Conservation (phyloP, 1,284 basidiomycete species). For the Boletellus sp. region DNA sequence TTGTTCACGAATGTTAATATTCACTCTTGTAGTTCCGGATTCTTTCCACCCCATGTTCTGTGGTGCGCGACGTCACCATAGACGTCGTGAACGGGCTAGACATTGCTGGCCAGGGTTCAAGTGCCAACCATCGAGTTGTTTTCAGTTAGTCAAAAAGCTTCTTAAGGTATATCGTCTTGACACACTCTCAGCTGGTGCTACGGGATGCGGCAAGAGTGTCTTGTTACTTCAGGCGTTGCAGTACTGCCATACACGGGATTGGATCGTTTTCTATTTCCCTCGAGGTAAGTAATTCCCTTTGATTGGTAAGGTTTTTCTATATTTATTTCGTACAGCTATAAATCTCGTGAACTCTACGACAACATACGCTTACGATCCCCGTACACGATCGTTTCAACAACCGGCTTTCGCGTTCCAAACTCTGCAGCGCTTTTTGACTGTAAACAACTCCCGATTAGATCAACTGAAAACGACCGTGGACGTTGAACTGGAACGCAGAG, state of each 20-base stretch:
- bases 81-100: constrained; percentile 50
- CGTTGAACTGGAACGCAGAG: constrained; percentile 45
- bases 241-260: constrained; percentile 67
- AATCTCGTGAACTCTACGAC: constrained; percentile 80
- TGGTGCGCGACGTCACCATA: constrained; percentile 64
- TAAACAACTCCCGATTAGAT: constrained; percentile 47
- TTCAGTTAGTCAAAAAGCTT: constrained; percentile 47
- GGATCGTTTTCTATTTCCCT: constrained; percentile 90
- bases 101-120: constrained; percentile 42
- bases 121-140: constrained; percentile 48
- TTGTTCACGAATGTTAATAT: neutral
- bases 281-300: constrained; percentile 47
- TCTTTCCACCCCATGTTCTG: constrained; percentile 59
- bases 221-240: constrained; percentile 79
- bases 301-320: neutral
- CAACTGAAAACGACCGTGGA: constrained; percentile 40
- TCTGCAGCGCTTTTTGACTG: constrained; percentile 54
- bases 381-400: constrained; percentile 79
- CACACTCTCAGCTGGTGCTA: constrained; percentile 56
- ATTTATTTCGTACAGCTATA: constrained; percentile 42
- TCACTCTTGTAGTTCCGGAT: constrained; percentile 54
- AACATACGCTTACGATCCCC: constrained; percentile 70
- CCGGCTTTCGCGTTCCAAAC: constrained; percentile 60
- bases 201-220: constrained; percentile 83
- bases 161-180: constrained; percentile 1